Conservation (phyloP, 306 rosid species). For the Cicer arietinum region DNA sequence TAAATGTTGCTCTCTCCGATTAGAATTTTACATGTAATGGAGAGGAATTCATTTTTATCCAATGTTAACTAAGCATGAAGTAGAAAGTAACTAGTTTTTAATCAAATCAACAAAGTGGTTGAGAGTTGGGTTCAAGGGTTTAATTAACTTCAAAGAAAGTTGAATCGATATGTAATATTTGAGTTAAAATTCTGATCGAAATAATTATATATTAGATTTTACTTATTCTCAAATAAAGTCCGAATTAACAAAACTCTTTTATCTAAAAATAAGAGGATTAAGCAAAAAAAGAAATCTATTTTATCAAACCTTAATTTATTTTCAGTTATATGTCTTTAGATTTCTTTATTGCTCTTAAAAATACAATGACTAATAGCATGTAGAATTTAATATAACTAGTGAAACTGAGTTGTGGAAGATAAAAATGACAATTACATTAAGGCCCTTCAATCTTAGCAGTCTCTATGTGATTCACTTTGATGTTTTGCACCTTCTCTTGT, state of each 20-base stretch:
- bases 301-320: neutral
- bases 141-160: too few relatives aligned
- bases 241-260: too few relatives aligned
- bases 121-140: too few relatives aligned
- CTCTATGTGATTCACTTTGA: conserved; percentile 40
- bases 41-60: too few relatives aligned
- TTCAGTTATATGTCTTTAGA: neutral
- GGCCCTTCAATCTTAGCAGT: conserved; percentile 50
- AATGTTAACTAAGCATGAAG: too few relatives aligned
- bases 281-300: neutral
- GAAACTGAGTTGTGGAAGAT: neutral
- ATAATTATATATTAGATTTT: neutral
- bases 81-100: too few relatives aligned
- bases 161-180: too few relatives aligned
- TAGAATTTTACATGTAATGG: too few relatives aligned
- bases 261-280: neutral
- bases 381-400: conserved; percentile 11
- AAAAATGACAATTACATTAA: conserved; percentile 40
- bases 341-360: neutral
- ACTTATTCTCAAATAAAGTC: too few relatives aligned
- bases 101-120: too few relatives aligned
- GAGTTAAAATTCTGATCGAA: too few relatives aligned
- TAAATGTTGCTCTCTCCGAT: too few relatives aligned
- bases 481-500: conserved; percentile 43
- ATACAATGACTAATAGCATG: neutral